phyloP scores from a whole-genome alignment of 768 basidiomycete species.

The Auricularia heimuer region DNA sequence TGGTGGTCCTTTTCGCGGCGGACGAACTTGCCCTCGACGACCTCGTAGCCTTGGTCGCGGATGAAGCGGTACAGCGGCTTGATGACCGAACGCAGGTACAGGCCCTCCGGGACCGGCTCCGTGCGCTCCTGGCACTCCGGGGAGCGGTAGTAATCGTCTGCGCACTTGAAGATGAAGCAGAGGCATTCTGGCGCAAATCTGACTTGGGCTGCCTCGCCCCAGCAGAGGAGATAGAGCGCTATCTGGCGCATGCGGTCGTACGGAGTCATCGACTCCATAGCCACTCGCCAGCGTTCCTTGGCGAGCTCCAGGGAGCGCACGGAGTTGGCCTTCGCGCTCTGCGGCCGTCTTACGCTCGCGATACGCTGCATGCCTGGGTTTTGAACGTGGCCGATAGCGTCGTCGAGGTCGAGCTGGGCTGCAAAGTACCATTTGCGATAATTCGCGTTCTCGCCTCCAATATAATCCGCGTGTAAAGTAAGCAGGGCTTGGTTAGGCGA shows the following conservation, averaged over 20 bases:
- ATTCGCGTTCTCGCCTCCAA: slow-evolving; percentile 96
- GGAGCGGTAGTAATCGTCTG: slow-evolving; percentile 98
- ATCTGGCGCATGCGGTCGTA: slow-evolving; percentile 96
- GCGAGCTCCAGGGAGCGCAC: slow-evolving; percentile 79
- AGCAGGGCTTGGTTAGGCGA: slow-evolving; percentile 90
- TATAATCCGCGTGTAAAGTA: slow-evolving; percentile 97
- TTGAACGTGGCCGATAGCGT: slow-evolving; percentile 90
- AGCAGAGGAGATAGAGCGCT: slow-evolving; percentile 90
- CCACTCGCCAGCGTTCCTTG: slow-evolving; percentile 89
- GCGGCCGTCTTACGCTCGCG: slow-evolving; percentile 61
- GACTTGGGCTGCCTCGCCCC: slow-evolving; percentile 97
- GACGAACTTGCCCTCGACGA: slow-evolving; percentile 89
- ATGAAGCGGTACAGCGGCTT: slow-evolving; percentile 95
- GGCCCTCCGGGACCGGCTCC: slow-evolving; percentile 88
- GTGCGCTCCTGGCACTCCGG: slow-evolving; percentile 92
- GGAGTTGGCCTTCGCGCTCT: slow-evolving; percentile 37
- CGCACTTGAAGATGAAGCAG: slow-evolving; percentile 99
- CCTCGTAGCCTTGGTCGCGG: slow-evolving; percentile 95
- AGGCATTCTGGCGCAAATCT: slow-evolving; percentile 94
- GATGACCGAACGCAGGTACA: slow-evolving; percentile 84
- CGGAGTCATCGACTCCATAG: slow-evolving; percentile 99
- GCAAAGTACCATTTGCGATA: slow-evolving; percentile 99
- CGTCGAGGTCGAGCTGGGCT: slow-evolving; percentile 97
- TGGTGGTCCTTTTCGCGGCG: slow-evolving; percentile 90
- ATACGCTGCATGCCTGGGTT: slow-evolving; percentile 89